Evolutionary conservation across 2,329 filamentous ascomycete genomes (phyloP).

Genomic region (Lecanicillium sp.): DNA sequence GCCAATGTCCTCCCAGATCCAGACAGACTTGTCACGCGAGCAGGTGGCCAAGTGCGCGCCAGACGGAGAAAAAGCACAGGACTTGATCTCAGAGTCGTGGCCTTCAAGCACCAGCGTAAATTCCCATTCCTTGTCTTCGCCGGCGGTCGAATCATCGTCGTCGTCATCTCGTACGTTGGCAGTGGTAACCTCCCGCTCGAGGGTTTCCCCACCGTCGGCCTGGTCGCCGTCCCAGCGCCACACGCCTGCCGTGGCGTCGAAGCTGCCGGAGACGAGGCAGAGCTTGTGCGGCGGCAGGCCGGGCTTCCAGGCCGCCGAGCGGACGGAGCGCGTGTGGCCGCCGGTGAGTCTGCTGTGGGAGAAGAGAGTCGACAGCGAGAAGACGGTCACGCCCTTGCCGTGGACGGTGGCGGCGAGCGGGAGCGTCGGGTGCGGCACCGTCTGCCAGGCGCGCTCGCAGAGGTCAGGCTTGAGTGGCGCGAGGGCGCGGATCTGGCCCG

Average conservation of each 20-base stretch:
- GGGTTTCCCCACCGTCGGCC: conserved; percentile 15
- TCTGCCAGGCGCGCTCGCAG: conserved; percentile 75
- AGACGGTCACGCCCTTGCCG: conserved; percentile 81
- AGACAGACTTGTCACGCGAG: conserved; percentile 86
- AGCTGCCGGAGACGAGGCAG: conserved; percentile 85
- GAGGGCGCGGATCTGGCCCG: conserved; percentile 37
- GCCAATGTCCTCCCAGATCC: conserved; percentile 95
- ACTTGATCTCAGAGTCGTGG: conserved; percentile 90
- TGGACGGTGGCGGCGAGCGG: conserved; percentile 86
- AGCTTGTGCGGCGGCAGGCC: conserved; percentile 54
- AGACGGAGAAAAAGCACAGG: conserved; percentile 65
- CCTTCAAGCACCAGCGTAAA: conserved; percentile 90
- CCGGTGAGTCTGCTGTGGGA: conserved; percentile 75
- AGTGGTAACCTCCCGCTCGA: conserved; percentile 10
- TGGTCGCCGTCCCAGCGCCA: conserved; percentile 61
- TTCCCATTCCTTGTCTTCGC: conserved; percentile 78
- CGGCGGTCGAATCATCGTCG: conserved; percentile 37
- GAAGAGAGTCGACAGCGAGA: conserved; percentile 75
- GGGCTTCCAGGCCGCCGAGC: conserved; percentile 84
- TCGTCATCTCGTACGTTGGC: conserved; percentile 18
- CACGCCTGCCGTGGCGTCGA: conserved; percentile 84
- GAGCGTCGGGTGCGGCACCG: conserved; percentile 76
- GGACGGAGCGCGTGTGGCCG: conserved; percentile 86
- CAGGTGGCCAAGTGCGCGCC: conserved; percentile 83
- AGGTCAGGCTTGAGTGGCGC: conserved; percentile 50